Conservation (phyloP, 2,329 filamentous ascomycete genomes). For the Claviceps maximensis region DNA sequence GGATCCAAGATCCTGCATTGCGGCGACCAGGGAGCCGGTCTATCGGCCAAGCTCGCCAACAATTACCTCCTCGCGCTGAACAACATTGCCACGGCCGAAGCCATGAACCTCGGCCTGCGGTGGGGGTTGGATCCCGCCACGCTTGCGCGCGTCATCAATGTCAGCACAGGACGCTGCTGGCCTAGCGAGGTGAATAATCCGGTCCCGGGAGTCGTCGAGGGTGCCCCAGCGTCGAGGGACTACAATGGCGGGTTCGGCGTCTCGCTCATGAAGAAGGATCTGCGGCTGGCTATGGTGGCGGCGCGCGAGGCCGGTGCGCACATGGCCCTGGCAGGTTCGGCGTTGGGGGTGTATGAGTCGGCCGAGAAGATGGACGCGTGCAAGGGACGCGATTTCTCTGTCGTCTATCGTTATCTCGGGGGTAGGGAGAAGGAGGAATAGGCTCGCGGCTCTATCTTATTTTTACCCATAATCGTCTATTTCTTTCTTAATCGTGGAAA, state of each 20-base stretch:
- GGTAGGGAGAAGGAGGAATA: constrained; percentile 27
- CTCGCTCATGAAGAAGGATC: constrained; percentile 67
- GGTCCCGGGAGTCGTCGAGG: constrained; percentile 68
- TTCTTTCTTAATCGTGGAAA: too few species aligned
- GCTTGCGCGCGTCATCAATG: constrained; percentile 79
- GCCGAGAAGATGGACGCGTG: constrained; percentile 48
- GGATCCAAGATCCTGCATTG: constrained; percentile 77
- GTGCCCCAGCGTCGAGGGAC: constrained; percentile 60
- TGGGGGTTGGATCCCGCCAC: constrained; percentile 49
- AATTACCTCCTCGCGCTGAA: constrained; percentile 93
- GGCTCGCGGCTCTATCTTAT: too few species aligned
- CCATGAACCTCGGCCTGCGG: constrained; percentile 50
- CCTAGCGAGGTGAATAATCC: constrained; percentile 93
- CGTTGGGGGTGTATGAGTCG: constrained; percentile 52
- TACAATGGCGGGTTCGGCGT: constrained; percentile 71
- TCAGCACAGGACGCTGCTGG: constrained; percentile 91
- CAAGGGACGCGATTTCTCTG: constrained; percentile 65
- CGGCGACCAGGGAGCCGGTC: constrained; percentile 68
- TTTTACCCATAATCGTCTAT: too few species aligned
- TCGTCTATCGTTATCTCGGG: constrained; percentile 61
- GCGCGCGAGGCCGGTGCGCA: constrained; percentile 53
- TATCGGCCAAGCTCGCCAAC: constrained; percentile 90
- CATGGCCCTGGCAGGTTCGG: constrained; percentile 50
- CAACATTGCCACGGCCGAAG: constrained; percentile 62
- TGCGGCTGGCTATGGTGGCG: constrained; percentile 59